Percentiles rank a stretch among this genome's conserved stretches.
Conservation (phyloP, 2,329 filamentous ascomycete species). For the Microdochium paspali region DNA sequence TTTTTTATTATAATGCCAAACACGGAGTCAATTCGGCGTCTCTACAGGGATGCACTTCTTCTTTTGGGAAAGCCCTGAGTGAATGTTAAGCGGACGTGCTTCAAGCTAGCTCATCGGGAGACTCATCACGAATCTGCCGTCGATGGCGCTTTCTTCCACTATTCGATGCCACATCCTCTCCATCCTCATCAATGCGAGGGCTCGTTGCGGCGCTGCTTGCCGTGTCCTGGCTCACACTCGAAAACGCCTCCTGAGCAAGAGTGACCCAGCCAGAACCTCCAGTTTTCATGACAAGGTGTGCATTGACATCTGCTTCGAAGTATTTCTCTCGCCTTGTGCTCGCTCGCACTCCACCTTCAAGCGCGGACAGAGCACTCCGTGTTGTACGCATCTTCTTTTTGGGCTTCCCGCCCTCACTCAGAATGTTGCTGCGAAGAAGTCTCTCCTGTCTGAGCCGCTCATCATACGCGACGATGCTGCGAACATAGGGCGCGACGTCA, state of each 20-base stretch:
- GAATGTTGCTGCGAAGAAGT: conserved; percentile 48
- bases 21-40: too few species aligned
- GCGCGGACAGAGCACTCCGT: conserved; percentile 62
- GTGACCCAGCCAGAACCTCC: conserved; percentile 33
- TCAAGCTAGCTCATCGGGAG: not conserved
- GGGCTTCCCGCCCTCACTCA: conserved; percentile 45
- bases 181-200: not conserved
- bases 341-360: conserved; percentile 63
- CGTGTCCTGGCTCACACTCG: not conserved
- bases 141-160: not conserved
- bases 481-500: conserved; percentile 86
- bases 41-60: too few species aligned
- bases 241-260: conserved; percentile 1
- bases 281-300: conserved; percentile 55
- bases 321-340: conserved; percentile 62
- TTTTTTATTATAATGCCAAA: too few species aligned
- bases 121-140: not conserved
- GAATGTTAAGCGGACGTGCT: too few species aligned
- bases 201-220: not conserved
- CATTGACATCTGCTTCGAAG: conserved; percentile 55
- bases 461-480: conserved; percentile 73
- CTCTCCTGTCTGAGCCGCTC: conserved; percentile 60
- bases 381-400: conserved; percentile 62
- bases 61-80: too few species aligned
- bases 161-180: not conserved